phyloP scores from a whole-genome alignment of 768 basidiomycete genomes.

The Neoboletus brunneissimus region DNA sequence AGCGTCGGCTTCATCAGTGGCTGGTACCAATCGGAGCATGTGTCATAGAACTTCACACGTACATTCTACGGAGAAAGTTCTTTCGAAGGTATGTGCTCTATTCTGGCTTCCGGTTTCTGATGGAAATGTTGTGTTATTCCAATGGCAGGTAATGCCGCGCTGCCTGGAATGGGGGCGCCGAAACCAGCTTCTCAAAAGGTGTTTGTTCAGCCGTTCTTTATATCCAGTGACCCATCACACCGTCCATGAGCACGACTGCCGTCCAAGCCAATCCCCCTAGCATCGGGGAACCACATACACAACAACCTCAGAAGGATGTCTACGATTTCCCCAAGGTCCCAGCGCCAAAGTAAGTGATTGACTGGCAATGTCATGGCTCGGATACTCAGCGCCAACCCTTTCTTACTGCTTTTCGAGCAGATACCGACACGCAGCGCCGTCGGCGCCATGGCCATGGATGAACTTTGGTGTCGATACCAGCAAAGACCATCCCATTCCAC shows the following conservation, averaged over 20 bases:
- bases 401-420: constrained; percentile 4
- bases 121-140: constrained; percentile 8
- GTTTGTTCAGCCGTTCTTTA: background rate
- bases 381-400: background rate
- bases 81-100: constrained; percentile 3
- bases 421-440: constrained; percentile 37
- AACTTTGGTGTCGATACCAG: constrained; percentile 23
- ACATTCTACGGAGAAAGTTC: constrained; percentile 16
- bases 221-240: background rate
- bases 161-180: background rate
- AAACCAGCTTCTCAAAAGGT: background rate
- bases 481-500: background rate
- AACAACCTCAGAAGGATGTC: background rate
- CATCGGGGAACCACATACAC: background rate
- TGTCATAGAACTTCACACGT: background rate
- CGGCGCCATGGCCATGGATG: constrained; percentile 42
- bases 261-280: background rate
- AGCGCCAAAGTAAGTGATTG: constrained; percentile 19
- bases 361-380: background rate
- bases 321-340: constrained; percentile 15
- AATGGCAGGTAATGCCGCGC: background rate
- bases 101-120: constrained; percentile 13
- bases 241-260: constrained; percentile 8
- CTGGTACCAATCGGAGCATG: background rate
- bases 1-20: background rate